Evolutionary conservation across 306 rosid species (phyloP).

Genomic region (Trifolium repens): DNA sequence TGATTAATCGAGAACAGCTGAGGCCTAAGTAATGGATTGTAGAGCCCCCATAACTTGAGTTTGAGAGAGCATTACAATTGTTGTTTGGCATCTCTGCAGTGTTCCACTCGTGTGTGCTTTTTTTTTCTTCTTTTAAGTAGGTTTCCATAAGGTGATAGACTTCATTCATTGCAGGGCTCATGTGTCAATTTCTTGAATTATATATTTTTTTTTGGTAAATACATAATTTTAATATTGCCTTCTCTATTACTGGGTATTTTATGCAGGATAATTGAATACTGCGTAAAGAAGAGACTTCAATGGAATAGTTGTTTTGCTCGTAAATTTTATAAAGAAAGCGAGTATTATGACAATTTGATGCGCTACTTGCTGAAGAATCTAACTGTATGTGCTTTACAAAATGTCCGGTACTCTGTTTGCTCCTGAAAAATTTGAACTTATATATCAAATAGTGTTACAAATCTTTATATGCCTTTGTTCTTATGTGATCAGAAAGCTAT

Average conservation of each 20-base stretch:
- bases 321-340: constrained; percentile 81
- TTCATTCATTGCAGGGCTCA: constrained; percentile 20
- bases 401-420: constrained; percentile 34
- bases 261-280: constrained; percentile 77
- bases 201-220: background rate
- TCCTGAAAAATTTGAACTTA: constrained; percentile 32
- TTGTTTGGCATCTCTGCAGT: background rate
- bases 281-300: constrained; percentile 87
- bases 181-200: constrained; percentile 20
- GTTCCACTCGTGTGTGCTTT: background rate
- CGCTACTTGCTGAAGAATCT: constrained; percentile 81
- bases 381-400: constrained; percentile 63
- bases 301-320: constrained; percentile 83
- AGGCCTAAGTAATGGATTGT: background rate
- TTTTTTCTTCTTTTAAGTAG: too few species aligned
- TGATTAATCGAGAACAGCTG: constrained; percentile 4
- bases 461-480: constrained; percentile 28
- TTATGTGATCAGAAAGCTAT: background rate
- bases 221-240: constrained; percentile 1
- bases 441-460: constrained; percentile 9
- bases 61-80: background rate
- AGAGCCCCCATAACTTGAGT: background rate
- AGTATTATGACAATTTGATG: constrained; percentile 89
- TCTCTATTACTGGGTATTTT: constrained; percentile 26
- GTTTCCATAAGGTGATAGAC: constrained; percentile 9